Base-by-base conservation (phyloP, 2,329 filamentous ascomycete genomes). In the Furcasterigmium sp. region DNA sequence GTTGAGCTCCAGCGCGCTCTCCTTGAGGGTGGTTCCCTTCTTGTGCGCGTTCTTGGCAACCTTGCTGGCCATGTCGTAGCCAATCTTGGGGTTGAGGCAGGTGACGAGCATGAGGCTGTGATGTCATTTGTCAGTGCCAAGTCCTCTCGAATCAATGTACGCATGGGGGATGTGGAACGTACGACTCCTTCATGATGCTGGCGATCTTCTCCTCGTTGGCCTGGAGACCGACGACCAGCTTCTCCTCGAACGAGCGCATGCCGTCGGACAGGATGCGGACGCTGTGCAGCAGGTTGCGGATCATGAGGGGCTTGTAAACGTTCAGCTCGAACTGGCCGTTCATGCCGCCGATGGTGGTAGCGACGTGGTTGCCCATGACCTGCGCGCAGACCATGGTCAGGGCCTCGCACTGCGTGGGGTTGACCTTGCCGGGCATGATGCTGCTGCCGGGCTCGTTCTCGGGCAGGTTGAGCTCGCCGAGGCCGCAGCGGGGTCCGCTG, bases 351-450 rank as follows among this genome's bases (percentile, higher is more conserved):
- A 97, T 89, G 23, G 91, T 96, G 48, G 88, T 84, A 29, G 93
- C 89, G 42, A 90, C 85, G 63, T 97, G 84, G 78, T 98, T 98
- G 60, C 93, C 93, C 79, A 97, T 95, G 49, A 98, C 91, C 70
- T 98, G 93, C 17, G 88, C 82, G 73, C 91, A 96, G 48, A 97
- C 76, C 93, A 98, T 98, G 56, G 93, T 97, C 65, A 98, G 73
- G 49, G 90, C 87, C 76, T 98, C 93, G 70, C 90, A 95, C 72
- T 98, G 93, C 25, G 93, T 98, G 25, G 93, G 93, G 76, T 98
- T 98, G 64, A 98, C 93, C 76, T 98, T 98, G 60, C 93, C 93
- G 36, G 93, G 93, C 93, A 98, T 98, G 75, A 98, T 97, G 56
- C 87, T 94, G 60, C 86, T 93, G 51, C 91, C 91, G 26, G 93